Base-by-base conservation (phyloP, 768 basidiomycete species). In the Lanmaoa rubissima region DNA sequence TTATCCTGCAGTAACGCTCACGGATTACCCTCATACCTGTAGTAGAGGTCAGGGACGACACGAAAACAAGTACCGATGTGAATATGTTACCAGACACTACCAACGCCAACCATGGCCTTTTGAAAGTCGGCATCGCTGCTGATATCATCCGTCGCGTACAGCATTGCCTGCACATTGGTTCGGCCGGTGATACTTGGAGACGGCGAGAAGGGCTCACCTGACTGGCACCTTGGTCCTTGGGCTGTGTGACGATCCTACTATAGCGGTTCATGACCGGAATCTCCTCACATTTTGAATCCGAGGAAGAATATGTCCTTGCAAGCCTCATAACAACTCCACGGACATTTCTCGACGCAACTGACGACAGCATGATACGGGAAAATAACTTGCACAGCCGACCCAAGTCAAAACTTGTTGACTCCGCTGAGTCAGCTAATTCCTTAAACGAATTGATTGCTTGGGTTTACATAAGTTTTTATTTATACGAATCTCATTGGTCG, bases 21-120 rank as follows among this genome's bases (percentile, higher is more conserved):
- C 91, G 97, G 97, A 73, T 97, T 98, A 41, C 96, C 96, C 71
- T 99, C 96, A 67, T 98, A 98, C 95, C 95, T 98, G 58, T 13
- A 44, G 21, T 57, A 53, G 24, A 52, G 56, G 60, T 67, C 54
- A 59, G 65, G 57, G 26, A 56, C n/a, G 38, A 34, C 53, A 13
- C 32, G 19, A 36, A 43, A 38, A 50, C 38, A 19, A 53, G 38
- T 6, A 61, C 49, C 39, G 32, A 48, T 41, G 16, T n/a, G 60
- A 28, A 46, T 19, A 42, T 76, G 87, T 71, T 69, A 94, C 97
- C 97, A 99, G 36, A 99, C 90, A 63, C 94, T 96, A 11, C 87
- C 97, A 28, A 99, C 86, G 48, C 97, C 97, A 54, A 99, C 91
- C 95, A 98, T 98, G 44, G 95, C 86, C 71, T 96, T 98, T 67